A percentile compares a stretch with the other conserved stretches of the same genome.
Evolutionary conservation across 2,329 filamentous ascomycete genomes (phyloP).

Genomic region (Colletotrichum echinochloae): DNA sequence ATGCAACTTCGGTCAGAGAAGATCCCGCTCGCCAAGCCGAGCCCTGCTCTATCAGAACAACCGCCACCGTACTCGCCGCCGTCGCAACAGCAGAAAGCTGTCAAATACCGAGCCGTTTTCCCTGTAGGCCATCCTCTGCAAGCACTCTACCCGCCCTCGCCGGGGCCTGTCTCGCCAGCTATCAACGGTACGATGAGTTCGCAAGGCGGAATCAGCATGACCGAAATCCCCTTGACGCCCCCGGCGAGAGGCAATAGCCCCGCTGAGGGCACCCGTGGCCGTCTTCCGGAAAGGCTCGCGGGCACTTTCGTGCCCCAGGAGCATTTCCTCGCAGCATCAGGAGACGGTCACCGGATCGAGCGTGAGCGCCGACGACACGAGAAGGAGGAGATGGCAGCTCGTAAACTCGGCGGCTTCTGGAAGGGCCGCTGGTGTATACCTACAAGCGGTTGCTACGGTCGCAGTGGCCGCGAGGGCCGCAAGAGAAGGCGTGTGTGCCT

Average conservation of each 20-base stretch:
- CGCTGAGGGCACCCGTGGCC: constrained; percentile 30
- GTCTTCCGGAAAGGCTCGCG: constrained; percentile 57
- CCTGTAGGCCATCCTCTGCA: constrained; percentile 64
- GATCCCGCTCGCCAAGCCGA: constrained; percentile 14
- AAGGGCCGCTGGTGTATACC: constrained; percentile 74
- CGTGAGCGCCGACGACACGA: constrained; percentile 68
- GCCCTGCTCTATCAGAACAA: constrained; percentile 50
- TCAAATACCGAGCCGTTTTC: constrained; percentile 69
- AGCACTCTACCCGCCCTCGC: constrained; percentile 65
- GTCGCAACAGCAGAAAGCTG: constrained; percentile 53
- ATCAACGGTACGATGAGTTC: constrained; percentile 72
- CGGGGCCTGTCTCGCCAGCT: constrained; percentile 72
- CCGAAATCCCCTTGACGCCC: constrained; percentile 68
- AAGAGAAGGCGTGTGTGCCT: constrained; percentile 72
- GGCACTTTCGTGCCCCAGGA: constrained; percentile 61
- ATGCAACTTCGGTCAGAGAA: constrained; percentile 29
- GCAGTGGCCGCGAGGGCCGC: constrained; percentile 71
- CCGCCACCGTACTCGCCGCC: constrained; percentile 70
- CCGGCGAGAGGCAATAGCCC: constrained; percentile 44
- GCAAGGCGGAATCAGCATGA: constrained; percentile 70
- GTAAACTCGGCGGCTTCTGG: constrained; percentile 71
- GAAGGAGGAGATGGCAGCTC: constrained; percentile 73
- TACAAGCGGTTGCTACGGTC: constrained; percentile 73
- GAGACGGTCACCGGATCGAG: constrained; percentile 60
- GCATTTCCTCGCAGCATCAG: constrained; percentile 56